These are phyloP conservation scores for Phytophthora constricta DNA, from an alignment of 352 stramenopile species.

Conservation along the genomic window DNA sequence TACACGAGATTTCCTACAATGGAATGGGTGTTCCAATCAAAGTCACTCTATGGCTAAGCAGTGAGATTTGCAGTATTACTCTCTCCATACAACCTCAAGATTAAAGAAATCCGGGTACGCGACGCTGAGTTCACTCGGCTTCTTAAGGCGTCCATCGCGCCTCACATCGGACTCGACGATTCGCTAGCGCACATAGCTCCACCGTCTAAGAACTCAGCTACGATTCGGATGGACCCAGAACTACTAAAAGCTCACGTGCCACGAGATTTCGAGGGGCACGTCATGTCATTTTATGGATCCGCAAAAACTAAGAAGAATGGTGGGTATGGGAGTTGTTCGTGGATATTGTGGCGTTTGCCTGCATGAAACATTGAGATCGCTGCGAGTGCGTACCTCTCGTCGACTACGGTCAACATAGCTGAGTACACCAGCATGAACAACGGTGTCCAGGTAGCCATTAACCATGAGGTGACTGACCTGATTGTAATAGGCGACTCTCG, in stretches of 20 bases:
- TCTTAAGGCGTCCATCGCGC: neutral
- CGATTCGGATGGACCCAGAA: neutral
- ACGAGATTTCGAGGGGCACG: neutral
- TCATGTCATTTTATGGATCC: conserved; percentile 10
- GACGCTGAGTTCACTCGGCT: neutral
- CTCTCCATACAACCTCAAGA: neutral
- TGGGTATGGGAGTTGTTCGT: conserved; percentile 8
- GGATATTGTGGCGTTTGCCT: conserved; percentile 11
- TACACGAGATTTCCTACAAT: neutral
- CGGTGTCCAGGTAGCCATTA: neutral
- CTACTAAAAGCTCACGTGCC: neutral
- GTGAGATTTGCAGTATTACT: neutral
- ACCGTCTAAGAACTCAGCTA: neutral
- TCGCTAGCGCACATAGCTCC: neutral
- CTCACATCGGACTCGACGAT: neutral
- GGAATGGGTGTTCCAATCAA: neutral
- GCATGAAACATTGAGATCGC: conserved; percentile 10
- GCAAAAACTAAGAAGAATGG: conserved; percentile 10
- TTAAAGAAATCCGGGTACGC: neutral
- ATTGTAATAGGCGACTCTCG: neutral
- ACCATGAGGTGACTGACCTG: neutral
- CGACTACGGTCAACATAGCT: conserved; percentile 1
- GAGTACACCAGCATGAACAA: conserved; percentile 11
- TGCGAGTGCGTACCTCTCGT: conserved; percentile 3
- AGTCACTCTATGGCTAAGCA: neutral